A percentile compares a stretch with the other conserved stretches of the same genome.
Conservation (phyloP, 1,139 yeast genomes). For the Candida sp. region DNA sequence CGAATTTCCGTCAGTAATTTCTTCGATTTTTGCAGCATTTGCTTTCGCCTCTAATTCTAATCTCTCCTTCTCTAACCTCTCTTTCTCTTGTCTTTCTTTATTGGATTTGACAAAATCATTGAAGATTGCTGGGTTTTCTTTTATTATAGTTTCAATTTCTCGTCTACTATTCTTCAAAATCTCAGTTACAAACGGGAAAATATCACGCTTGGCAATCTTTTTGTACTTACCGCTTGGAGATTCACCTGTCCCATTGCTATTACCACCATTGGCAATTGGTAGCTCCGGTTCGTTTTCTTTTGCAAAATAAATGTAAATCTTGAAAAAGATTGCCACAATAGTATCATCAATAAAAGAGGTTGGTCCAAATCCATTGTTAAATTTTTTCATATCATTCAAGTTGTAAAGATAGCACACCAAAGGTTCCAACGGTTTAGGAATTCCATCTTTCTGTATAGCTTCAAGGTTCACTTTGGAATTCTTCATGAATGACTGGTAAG, state of each 20-base stretch:
- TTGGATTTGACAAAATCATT: conserved; percentile 22
- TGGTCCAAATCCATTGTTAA: conserved; percentile 81
- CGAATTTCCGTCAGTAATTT: not conserved
- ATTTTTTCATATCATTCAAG: conserved; percentile 60
- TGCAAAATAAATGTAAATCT: conserved; percentile 34
- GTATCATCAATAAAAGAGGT: conserved; percentile 78
- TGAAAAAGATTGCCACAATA: conserved; percentile 58
- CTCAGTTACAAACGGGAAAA: conserved; percentile 40
- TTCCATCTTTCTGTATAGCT: conserved; percentile 23
- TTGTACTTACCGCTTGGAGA: conserved; percentile 34
- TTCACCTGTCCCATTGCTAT: conserved; percentile 11
- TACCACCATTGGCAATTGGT: not conserved
- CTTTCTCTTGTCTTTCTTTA: not conserved
- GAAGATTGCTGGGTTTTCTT: conserved; percentile 28
- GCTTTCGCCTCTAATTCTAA: not conserved
- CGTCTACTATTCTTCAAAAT: conserved; percentile 25
- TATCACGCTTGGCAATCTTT: conserved; percentile 42
- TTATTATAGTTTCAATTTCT: conserved; percentile 28
- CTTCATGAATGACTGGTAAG: conserved; percentile 43
- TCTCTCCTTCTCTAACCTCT: not conserved
- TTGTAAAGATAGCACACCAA: conserved; percentile 47
- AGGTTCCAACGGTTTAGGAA: conserved; percentile 26
- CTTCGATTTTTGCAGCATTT: not conserved
- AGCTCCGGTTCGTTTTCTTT: conserved; percentile 3
- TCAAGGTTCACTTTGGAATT: conserved; percentile 35